Percentiles rank a stretch among this genome's conserved stretches.
Conservation (phyloP, 768 basidiomycete species). For the Leccinum ochraceum region DNA sequence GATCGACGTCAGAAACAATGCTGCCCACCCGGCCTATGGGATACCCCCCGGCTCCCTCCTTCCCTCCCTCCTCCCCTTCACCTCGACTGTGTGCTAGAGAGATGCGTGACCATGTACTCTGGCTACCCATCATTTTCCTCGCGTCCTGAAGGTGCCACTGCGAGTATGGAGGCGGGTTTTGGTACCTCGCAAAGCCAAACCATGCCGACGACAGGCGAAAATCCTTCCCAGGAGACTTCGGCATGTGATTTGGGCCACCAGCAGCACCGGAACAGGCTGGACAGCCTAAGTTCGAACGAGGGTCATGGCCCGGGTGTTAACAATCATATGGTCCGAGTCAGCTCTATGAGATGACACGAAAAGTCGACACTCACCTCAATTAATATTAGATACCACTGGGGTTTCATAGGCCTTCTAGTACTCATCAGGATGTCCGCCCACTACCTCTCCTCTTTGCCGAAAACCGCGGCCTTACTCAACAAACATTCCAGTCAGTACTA, state of each 20-base stretch:
- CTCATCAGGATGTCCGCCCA: background rate
- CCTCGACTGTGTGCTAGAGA: background rate
- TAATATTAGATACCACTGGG: background rate
- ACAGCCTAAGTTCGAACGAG: background rate
- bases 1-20: background rate
- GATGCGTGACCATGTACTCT: background rate
- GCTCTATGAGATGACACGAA: background rate
- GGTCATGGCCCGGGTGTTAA: background rate
- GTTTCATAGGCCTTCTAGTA: background rate
- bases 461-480: background rate
- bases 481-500: background rate
- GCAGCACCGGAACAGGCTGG: too few species aligned
- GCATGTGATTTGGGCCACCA: too few species aligned
- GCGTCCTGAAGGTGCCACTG: background rate
- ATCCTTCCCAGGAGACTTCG: background rate
- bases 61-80: background rate
- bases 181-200: background rate
- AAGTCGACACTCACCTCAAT: background rate
- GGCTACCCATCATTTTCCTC: background rate
- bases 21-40: background rate
- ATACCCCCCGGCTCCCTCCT: background rate
- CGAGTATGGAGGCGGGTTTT: background rate
- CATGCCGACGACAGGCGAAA: background rate
- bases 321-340: background rate
- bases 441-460: background rate